Base-by-base conservation (phyloP, 352 stramenopile species). In the Phytophthora sp. region DNA sequence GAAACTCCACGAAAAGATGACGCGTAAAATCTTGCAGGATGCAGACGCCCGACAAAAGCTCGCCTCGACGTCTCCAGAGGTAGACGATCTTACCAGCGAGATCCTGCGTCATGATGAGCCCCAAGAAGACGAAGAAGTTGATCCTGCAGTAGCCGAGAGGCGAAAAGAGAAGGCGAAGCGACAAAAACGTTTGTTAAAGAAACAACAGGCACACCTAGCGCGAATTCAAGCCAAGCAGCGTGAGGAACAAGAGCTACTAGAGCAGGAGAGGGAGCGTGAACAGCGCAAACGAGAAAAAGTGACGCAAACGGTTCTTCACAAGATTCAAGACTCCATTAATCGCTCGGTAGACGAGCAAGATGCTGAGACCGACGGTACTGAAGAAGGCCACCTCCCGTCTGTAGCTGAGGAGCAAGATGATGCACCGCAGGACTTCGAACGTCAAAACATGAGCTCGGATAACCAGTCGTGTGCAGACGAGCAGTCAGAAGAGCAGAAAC, bases 1-100 rank as follows among this genome's bases (percentile, higher is more conserved):
- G 26, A 87, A 88, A 21, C 65, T 81, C 18, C 84, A 88, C 20
- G 69, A 82, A 24, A 91, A 92, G 46, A 69, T 76, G 41, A 83
- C 64, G 5, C 57, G 66, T 13, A 87, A 84, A 53, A 78, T 91
- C 10, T 54, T 89, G 13, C 49, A 82, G 12, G 67, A 85, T 15
- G 79, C 74, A 0, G 53, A 66, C 7, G 73, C 64, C 7, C 66
- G 65, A 11, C 69, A 76, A 31, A 75, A 79, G 46, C 43, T 53
- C 24, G 18, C 20, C 5, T 57, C 23, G 3, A 18, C 15, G 12
- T 60, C 65, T 35, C 57, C 62, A 8, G 64, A 76, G 26, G 54
- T 69, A 37, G 43, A 59, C 8, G 66, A 77, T 18, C 43, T 69
- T 37, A 42, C 44, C 0, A 46, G 7, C 13, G 49, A 64, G 21